phyloP scores from a whole-genome alignment of 768 basidiomycete species.

The Hemileccinum impolitum region DNA sequence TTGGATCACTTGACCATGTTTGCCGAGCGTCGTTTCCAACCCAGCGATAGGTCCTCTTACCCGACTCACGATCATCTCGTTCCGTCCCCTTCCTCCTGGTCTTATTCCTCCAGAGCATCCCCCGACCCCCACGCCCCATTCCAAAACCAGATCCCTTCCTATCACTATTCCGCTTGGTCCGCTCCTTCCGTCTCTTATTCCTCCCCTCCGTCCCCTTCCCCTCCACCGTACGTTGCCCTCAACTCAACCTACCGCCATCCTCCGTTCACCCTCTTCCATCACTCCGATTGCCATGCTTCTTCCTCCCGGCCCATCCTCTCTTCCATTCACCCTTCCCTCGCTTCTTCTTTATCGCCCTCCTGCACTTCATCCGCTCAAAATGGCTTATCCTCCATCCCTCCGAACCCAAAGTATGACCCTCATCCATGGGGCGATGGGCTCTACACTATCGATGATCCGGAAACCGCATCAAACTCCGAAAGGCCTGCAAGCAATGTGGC shows the following conservation, averaged over 20 bases:
- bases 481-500: conserved; percentile 33
- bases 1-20: conserved; percentile 34
- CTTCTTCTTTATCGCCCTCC: conserved; percentile 17
- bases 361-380: conserved; percentile 9
- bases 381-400: conserved; percentile 5
- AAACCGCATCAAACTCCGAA: conserved; percentile 33
- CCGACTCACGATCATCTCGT: conserved; percentile 22
- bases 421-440: conserved; percentile 31
- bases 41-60: conserved; percentile 23
- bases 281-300: conserved; percentile 18
- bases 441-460: conserved; percentile 33
- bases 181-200: conserved; percentile 17
- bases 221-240: conserved; percentile 21
- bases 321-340: conserved; percentile 12
- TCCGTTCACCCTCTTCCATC: conserved; percentile 15
- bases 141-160: conserved; percentile 2
- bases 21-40: conserved; percentile 31
- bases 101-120: conserved; percentile 22
- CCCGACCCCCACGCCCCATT: conserved; percentile 16
- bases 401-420: conserved; percentile 21
- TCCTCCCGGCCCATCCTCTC: conserved; percentile 20
- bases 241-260: conserved; percentile 25
- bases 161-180: conserved; percentile 16
- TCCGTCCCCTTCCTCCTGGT: conserved; percentile 20
- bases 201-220: conserved; percentile 22